These are phyloP conservation scores for Aspergillus sp. DNA, from an alignment of 2,329 filamentous ascomycete species.

Conservation along the genomic window DNA sequence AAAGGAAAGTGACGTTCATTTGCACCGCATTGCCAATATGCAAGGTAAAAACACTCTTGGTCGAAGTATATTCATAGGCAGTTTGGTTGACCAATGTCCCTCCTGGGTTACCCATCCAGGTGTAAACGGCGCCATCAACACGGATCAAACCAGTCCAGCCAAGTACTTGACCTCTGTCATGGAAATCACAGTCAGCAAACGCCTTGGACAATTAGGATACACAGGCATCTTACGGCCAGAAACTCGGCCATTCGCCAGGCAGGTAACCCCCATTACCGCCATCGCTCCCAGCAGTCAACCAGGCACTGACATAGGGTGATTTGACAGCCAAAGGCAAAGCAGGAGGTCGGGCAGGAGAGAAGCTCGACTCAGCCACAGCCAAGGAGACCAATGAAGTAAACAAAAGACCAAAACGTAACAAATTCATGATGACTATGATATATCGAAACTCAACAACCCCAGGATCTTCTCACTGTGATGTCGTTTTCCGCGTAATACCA, in stretches of 20 bases:
- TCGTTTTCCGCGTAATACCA: too few species aligned
- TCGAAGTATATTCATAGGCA: conserved; percentile 66
- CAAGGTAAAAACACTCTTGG: conserved; percentile 65
- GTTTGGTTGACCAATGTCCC: conserved; percentile 51
- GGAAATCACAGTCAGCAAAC: conserved; percentile 9
- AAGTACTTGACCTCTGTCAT: conserved; percentile 48
- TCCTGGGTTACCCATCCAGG: conserved; percentile 62
- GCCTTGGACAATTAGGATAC: not conserved
- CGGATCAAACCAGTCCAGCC: conserved; percentile 67
- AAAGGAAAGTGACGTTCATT: conserved; percentile 66
- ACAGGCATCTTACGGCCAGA: conserved; percentile 57
- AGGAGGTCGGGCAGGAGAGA: conserved; percentile 61
- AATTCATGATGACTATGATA: conserved; percentile 21
- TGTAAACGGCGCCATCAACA: conserved; percentile 61
- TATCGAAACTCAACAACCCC: too few species aligned
- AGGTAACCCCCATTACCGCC: conserved; percentile 63
- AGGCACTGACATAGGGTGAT: conserved; percentile 69
- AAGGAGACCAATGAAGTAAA: conserved; percentile 18
- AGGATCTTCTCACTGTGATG: too few species aligned
- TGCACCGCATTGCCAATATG: conserved; percentile 57
- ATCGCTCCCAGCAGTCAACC: conserved; percentile 59
- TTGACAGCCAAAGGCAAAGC: conserved; percentile 68
- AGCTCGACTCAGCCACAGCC: conserved; percentile 45
- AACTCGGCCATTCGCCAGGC: conserved; percentile 63
- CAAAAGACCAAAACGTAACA: conserved; percentile 19